These are phyloP conservation scores for Rhizophagus prolifer DNA, from an alignment of 192 early-diverging fungal genomes.

Conservation along the genomic window DNA sequence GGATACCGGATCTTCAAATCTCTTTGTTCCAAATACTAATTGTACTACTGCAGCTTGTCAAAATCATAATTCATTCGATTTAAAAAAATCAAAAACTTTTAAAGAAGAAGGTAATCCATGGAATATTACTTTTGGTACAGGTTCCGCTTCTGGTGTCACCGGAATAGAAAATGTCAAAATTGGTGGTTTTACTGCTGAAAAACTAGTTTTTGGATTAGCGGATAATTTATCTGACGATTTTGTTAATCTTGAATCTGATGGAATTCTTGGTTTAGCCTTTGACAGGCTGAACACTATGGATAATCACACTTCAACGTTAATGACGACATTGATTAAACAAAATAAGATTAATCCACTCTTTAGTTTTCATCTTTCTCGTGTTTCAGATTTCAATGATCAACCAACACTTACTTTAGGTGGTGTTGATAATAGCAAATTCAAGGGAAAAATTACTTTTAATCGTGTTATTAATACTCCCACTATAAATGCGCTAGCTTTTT, in stretches of 20 bases:
- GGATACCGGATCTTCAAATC: constrained; percentile 55
- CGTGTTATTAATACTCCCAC: background rate
- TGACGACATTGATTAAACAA: constrained; percentile 53
- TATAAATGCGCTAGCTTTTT: background rate
- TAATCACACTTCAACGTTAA: constrained; percentile 36
- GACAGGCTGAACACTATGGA: constrained; percentile 28
- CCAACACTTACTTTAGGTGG: background rate
- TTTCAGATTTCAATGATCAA: background rate
- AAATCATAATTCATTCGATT: constrained; percentile 32
- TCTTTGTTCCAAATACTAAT: constrained; percentile 43
- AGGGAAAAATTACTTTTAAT: background rate
- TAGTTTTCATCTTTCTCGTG: constrained; percentile 54
- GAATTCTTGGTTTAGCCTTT: constrained; percentile 60
- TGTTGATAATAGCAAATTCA: background rate
- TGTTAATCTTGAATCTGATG: constrained; percentile 49
- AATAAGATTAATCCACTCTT: constrained; percentile 53
- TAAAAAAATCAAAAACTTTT: constrained; percentile 34
- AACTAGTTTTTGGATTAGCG: constrained; percentile 40
- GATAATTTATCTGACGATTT: constrained; percentile 50
- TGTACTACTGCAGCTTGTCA: constrained; percentile 32
- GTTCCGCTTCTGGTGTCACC: constrained; percentile 36
- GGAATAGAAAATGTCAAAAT: constrained; percentile 33
- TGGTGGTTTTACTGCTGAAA: constrained; percentile 19
- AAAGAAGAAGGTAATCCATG: constrained; percentile 21
- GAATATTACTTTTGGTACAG: constrained; percentile 37